phyloP scores from a whole-genome alignment of 169 alveolate species.

The Plasmodium gonderi region DNA sequence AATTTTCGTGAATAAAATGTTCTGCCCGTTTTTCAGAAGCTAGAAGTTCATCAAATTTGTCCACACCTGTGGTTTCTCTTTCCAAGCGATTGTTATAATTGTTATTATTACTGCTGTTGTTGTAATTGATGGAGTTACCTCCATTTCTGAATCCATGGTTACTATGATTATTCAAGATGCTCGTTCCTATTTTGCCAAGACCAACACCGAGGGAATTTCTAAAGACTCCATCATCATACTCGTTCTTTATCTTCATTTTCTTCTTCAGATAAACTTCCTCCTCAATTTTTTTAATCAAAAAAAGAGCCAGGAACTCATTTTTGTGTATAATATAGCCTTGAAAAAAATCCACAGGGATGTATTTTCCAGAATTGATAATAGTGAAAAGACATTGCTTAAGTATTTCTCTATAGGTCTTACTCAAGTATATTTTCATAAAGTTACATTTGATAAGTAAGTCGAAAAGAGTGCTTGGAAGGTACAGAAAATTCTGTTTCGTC shows the following conservation, averaged over 20 bases:
- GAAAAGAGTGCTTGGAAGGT: constrained; percentile 44
- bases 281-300: constrained; percentile 39
- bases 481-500: constrained; percentile 11
- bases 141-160: neutral
- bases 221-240: neutral
- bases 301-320: constrained; percentile 46
- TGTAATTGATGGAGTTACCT: too few relatives aligned
- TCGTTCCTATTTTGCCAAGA: neutral
- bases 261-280: constrained; percentile 58
- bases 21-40: constrained; percentile 73
- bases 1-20: constrained; percentile 57
- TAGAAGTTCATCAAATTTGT: constrained; percentile 21
- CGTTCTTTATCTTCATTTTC: constrained; percentile 30
- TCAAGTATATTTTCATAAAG: constrained; percentile 47
- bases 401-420: constrained; percentile 63
- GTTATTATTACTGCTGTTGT: too few relatives aligned
- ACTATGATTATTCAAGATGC: neutral
- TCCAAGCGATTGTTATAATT: too few relatives aligned
- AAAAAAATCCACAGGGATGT: constrained; percentile 66
- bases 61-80: neutral
- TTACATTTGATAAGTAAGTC: constrained; percentile 57
- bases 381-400: constrained; percentile 63
- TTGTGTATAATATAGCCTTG: constrained; percentile 75
- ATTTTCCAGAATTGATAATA: constrained; percentile 28
- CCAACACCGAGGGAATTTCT: neutral